Evolutionary conservation across 345 rosid species (phyloP), one percentile per base, ranked within the genome.

Genomic region (Leavenworthia alabamica): DNA sequence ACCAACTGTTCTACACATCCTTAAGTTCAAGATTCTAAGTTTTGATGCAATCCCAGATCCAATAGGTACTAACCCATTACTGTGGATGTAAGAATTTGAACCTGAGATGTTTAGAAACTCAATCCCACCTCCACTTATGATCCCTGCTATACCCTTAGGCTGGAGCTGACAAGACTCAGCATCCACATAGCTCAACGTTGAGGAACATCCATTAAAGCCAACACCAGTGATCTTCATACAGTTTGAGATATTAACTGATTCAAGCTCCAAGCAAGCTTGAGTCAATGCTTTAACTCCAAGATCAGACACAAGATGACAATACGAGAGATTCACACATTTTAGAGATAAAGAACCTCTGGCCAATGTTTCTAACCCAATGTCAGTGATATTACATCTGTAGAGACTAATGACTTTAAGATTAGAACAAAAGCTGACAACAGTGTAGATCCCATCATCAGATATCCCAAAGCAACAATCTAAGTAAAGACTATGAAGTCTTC

Each of bases 101-200:
- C 79, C 57, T 42, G 84, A 68, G 2, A 86, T 23, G 36, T 84
- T 72, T 26, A 86, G 67, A 73, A 68, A 78, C 77, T 81, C 82
- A 11, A 89, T 73, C 60, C 96, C 81, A 0, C 89, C 79, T 27
- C 95, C 92, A 15, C 96, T 81, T 31, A 84, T 74, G 50, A 86
- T 82, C 17, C 71, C 87, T 8, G 24, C 51, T 41, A 86, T 53
- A 44, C 90, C 90, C 41, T 81, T 75, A 0, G 81, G 79, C 48
- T 73, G 70, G 44, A 92, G 78, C 64, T 62, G 67, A 71, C 90
- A 85, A 59, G 52, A 77, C 20, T 80, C 77, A 1, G 85, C 90
- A 67, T 83, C 85, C 17, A 89, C 47, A 45, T 66, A 75, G 60
- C 68, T 48, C 56, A 86, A 60, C 54, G 81, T 67, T 32, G 83